phyloP scores from a whole-genome alignment of 2,329 filamentous ascomycete genomes.

The Ceratocystis albifundus region DNA sequence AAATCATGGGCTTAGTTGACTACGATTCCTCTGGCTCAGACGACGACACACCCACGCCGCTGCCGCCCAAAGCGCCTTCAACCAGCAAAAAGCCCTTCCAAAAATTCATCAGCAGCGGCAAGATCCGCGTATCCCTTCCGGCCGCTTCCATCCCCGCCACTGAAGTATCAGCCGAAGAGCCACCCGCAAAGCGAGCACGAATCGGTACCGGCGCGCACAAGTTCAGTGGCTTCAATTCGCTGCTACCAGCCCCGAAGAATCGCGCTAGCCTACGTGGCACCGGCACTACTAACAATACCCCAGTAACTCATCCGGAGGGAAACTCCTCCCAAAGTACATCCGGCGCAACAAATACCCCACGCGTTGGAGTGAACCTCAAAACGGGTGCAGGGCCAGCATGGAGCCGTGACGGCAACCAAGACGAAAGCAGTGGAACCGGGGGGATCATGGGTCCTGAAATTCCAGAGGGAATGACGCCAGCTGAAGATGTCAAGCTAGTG shows the following conservation, averaged over 20 bases:
- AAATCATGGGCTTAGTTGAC: slow-evolving; percentile 61
- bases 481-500: slow-evolving; percentile 55
- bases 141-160: slow-evolving; percentile 34
- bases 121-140: slow-evolving; percentile 72
- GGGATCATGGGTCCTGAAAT: slow-evolving; percentile 35
- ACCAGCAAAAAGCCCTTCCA: slow-evolving; percentile 51
- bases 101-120: slow-evolving; percentile 72
- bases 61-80: slow-evolving; percentile 29
- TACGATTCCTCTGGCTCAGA: slow-evolving; percentile 71
- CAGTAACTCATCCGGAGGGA: slow-evolving; percentile 21
- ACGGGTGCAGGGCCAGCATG: slow-evolving; percentile 78
- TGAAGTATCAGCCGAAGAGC: slow-evolving; percentile 30
- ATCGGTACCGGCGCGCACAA: slow-evolving; percentile 49
- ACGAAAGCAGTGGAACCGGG: slow-evolving; percentile 26
- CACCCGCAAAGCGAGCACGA: slow-evolving; percentile 60
- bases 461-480: slow-evolving; percentile 45
- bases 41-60: slow-evolving; percentile 37
- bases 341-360: slow-evolving; percentile 26
- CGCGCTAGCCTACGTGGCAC: slow-evolving; percentile 27
- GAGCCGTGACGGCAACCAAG: slow-evolving; percentile 41
- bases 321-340: not conserved
- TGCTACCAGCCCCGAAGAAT: slow-evolving; percentile 74
- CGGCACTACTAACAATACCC: slow-evolving; percentile 24
- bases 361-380: slow-evolving; percentile 52
- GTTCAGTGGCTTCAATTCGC: slow-evolving; percentile 74